These are phyloP conservation scores for Penicillium sp. DNA, from an alignment of 2,329 filamentous ascomycete species.

Conservation along the genomic window DNA sequence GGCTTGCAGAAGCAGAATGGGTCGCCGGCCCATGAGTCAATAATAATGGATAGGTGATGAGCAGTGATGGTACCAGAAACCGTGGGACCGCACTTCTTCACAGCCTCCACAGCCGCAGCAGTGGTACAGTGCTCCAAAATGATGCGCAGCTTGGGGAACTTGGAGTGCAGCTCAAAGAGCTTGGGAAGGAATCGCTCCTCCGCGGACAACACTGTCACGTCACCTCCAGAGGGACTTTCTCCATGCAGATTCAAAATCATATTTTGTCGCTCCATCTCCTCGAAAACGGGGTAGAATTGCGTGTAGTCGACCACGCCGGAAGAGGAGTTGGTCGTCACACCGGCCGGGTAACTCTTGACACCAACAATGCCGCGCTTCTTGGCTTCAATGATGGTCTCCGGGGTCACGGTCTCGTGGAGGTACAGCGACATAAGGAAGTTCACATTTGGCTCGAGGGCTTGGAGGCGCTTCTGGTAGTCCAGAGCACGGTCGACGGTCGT, in stretches of 20 bases:
- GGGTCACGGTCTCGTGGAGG: slow-evolving; percentile 63
- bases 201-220: slow-evolving; percentile 63
- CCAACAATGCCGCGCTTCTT: slow-evolving; percentile 72
- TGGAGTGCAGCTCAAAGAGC: slow-evolving; percentile 67
- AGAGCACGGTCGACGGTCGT: slow-evolving; percentile 63
- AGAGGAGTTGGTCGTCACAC: slow-evolving; percentile 60
- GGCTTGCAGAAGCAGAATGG: slow-evolving; percentile 80
- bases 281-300: slow-evolving; percentile 63
- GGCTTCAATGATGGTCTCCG: slow-evolving; percentile 70
- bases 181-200: slow-evolving; percentile 80
- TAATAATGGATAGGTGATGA: slow-evolving; percentile 78
- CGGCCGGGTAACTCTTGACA: slow-evolving; percentile 48
- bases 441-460: slow-evolving; percentile 61
- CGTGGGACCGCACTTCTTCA: slow-evolving; percentile 71
- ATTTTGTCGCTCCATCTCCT: slow-evolving; percentile 81
- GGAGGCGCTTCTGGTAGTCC: slow-evolving; percentile 63
- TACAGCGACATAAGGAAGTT: slow-evolving; percentile 75
- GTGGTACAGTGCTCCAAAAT: slow-evolving; percentile 86
- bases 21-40: slow-evolving; percentile 70
- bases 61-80: slow-evolving; percentile 74
- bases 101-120: slow-evolving; percentile 74
- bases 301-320: slow-evolving; percentile 48
- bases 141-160: slow-evolving; percentile 62
- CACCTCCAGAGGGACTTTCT: slow-evolving; percentile 51
- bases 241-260: slow-evolving; percentile 93